A percentile compares a stretch with the other conserved stretches of the same genome.
Evolutionary conservation across 768 basidiomycete genomes (phyloP).

Genomic region (Suillus occidentalis): DNA sequence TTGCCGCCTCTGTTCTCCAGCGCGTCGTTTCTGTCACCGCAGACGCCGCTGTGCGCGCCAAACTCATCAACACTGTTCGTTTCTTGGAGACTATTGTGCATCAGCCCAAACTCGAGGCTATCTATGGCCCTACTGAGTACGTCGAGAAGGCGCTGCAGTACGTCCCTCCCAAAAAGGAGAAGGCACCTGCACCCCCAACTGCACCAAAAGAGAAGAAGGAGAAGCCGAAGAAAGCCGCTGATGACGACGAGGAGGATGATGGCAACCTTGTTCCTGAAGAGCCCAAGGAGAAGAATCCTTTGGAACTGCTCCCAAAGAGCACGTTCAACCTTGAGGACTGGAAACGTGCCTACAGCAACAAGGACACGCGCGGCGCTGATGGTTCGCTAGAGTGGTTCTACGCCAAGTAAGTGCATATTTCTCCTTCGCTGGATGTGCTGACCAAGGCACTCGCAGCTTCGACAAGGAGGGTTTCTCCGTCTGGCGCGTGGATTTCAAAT

Average conservation of each 20-base stretch:
- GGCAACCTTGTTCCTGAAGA: conserved; percentile 70
- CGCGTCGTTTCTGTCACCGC: conserved; percentile 54
- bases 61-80: conserved; percentile 77
- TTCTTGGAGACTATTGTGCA: conserved; percentile 85
- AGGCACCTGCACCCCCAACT: conserved; percentile 44
- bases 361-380: conserved; percentile 83
- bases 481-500: conserved; percentile 96
- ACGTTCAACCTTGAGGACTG: conserved; percentile 91
- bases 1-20: conserved; percentile 58
- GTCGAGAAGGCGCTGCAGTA: conserved; percentile 71
- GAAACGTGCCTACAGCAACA: conserved; percentile 98
- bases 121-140: conserved; percentile 62
- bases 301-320: conserved; percentile 88
- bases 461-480: conserved; percentile 87
- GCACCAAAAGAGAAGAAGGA: conserved; percentile 56
- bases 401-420: conserved; percentile 63
- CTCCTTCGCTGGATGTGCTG: conserved; percentile 1
- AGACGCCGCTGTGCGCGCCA: conserved; percentile 64
- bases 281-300: conserved; percentile 93
- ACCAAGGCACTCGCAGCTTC: conserved; percentile 49
- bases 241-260: conserved; percentile 71
- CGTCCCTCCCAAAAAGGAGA: conserved; percentile 75
- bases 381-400: conserved; percentile 97
- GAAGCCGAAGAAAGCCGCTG: conserved; percentile 53
- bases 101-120: conserved; percentile 70